Evolutionary conservation across 2,329 filamentous ascomycete genomes (phyloP).

Genomic region (Pestalotiopsis sp.): DNA sequence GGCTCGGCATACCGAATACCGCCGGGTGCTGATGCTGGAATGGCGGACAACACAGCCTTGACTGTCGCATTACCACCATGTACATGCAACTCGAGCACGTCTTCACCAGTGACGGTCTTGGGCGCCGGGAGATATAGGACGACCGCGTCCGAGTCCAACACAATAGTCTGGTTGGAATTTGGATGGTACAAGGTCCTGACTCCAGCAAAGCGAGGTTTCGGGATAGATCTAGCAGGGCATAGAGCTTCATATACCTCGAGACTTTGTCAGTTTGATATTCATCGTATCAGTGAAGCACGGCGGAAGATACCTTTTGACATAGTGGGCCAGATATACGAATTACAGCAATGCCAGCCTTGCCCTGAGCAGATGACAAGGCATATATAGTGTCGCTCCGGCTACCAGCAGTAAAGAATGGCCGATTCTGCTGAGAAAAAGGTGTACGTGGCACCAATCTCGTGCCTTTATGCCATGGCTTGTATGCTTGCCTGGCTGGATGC

Average conservation of each 20-base stretch:
- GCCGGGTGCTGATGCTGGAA: constrained; percentile 52
- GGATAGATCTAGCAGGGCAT: constrained; percentile 49
- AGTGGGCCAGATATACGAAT: constrained; percentile 83
- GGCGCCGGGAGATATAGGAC: constrained; percentile 83
- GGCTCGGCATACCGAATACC: constrained; percentile 85
- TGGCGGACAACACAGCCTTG: constrained; percentile 79
- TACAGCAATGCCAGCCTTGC: constrained; percentile 87
- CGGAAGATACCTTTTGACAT: constrained; percentile 48
- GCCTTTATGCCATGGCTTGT: neutral
- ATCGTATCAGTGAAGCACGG: constrained; percentile 24
- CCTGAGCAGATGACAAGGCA: constrained; percentile 84
- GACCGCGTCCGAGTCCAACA: constrained; percentile 78
- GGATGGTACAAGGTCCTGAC: constrained; percentile 74
- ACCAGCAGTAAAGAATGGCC: constrained; percentile 3
- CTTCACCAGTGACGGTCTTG: constrained; percentile 86
- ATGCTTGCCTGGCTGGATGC: neutral
- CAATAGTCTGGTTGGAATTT: constrained; percentile 40
- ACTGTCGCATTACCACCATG: constrained; percentile 90
- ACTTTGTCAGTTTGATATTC: neutral
- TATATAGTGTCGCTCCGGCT: constrained; percentile 73
- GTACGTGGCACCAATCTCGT: neutral
- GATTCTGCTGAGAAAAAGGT: neutral
- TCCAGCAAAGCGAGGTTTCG: constrained; percentile 61
- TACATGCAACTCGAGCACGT: constrained; percentile 90
- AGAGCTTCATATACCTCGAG: constrained; percentile 50